Conservation (phyloP, 78 protist species). For the Tieghemostelium lacteum region DNA sequence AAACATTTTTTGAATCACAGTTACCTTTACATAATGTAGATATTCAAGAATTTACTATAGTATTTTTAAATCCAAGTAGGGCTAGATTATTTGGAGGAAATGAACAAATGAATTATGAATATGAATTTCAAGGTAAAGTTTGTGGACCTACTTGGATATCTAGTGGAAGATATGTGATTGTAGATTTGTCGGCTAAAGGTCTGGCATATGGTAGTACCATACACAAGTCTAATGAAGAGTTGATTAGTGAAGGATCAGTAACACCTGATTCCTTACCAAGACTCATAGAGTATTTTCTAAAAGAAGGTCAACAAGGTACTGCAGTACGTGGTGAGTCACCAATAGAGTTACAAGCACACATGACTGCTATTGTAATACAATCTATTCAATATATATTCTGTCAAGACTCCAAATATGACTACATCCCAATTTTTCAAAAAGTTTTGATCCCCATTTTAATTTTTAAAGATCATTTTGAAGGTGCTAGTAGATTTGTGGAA, state of each 20-base stretch:
- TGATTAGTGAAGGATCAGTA: slow-evolving; percentile 26
- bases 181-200: slow-evolving; percentile 51
- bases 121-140: not conserved
- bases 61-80: slow-evolving; percentile 54
- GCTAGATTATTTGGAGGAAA: slow-evolving; percentile 8
- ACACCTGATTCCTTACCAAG: slow-evolving; percentile 57
- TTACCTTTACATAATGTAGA: not conserved
- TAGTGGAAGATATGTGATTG: slow-evolving; percentile 12
- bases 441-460: slow-evolving; percentile 43
- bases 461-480: slow-evolving; percentile 32
- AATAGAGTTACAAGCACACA: slow-evolving; percentile 44
- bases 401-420: slow-evolving; percentile 14
- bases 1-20: not conserved
- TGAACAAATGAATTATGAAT: slow-evolving; percentile 6
- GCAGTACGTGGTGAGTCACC: slow-evolving; percentile 60
- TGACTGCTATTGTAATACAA: slow-evolving; percentile 1
- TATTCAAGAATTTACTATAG: not conserved
- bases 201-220: slow-evolving; percentile 57
- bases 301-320: slow-evolving; percentile 40
- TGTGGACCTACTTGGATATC: slow-evolving; percentile 58
- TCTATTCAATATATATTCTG: slow-evolving; percentile 11
- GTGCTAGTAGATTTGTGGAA: not conserved
- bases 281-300: slow-evolving; percentile 45
- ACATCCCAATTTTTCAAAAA: slow-evolving; percentile 53
- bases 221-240: slow-evolving; percentile 50